Conservation (phyloP, 2,329 filamentous ascomycete species). For the Leptographium lundbergii region DNA sequence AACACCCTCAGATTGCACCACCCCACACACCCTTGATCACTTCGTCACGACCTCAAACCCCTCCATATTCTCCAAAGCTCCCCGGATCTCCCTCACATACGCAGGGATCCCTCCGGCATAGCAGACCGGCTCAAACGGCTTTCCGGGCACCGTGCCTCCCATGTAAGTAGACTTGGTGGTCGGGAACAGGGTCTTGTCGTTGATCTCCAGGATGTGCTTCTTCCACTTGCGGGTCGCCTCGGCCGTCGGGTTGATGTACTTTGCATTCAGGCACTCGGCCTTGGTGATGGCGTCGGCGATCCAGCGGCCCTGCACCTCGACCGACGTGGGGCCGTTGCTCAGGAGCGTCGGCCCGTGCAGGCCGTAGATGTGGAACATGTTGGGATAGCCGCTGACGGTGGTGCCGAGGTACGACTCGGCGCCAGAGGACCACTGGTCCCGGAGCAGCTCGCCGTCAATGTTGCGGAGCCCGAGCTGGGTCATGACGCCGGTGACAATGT, state of each 20-base stretch:
- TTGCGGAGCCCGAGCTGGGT: constrained; percentile 31
- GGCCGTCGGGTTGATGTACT: constrained; percentile 34
- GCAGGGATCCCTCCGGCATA: constrained; percentile 28
- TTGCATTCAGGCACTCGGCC: constrained; percentile 31
- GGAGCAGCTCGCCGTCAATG: constrained; percentile 23
- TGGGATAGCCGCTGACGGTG: constrained; percentile 31
- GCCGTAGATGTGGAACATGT: constrained; percentile 42
- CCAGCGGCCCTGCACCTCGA: constrained; percentile 45
- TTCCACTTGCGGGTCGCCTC: constrained; percentile 37
- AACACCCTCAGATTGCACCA: too few species aligned
- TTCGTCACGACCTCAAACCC: constrained; percentile 18
- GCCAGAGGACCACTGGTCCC: constrained; percentile 28
- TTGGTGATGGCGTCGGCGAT: constrained; percentile 36
- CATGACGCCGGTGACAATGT: constrained; percentile 23
- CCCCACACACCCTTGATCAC: neutral
- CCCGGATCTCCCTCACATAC: constrained; percentile 21
- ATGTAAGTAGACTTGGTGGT: constrained; percentile 39
- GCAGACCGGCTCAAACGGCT: constrained; percentile 36
- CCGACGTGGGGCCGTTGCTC: constrained; percentile 40
- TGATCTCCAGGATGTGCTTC: constrained; percentile 31
- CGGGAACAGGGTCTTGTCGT: constrained; percentile 34
- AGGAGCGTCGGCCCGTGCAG: constrained; percentile 43
- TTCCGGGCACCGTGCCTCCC: constrained; percentile 42
- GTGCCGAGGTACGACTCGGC: constrained; percentile 32
- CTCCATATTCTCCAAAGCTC: constrained; percentile 21